Base-by-base conservation (phyloP, 768 basidiomycete species). In the Russula virescens region DNA sequence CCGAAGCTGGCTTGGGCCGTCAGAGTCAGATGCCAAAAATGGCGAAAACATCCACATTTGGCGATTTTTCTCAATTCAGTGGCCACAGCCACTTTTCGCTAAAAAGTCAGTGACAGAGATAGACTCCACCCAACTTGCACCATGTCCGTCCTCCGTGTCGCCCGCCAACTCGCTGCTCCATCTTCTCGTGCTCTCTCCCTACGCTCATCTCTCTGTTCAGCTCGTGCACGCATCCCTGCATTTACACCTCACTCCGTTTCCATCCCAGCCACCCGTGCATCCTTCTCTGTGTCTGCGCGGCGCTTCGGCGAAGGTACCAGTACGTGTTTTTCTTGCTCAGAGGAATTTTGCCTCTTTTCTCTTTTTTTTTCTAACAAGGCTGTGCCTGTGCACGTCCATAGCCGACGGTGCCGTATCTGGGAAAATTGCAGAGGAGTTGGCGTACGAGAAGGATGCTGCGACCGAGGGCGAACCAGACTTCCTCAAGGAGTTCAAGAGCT, bases 341-440 rank as follows among this genome's bases (percentile, higher is more conserved):
- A 9, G 9, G 21, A 3, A 5, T 16, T 0, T 19, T 25, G 2
- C 35, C n/a, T 1, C 47, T 10, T 35, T 48, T 58, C 35, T 8
- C 38, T 11, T 11, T 38, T 19, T 19, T 19, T 8, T 52, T 23
- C 26, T 46, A 5, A 51, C 38, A 45, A 21, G 34, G 13, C 26
- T 31, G 14, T 66, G n/a, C 11, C 1, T 35, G 51, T 40, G 46
- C 18, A 14, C 23, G 19, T 16, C 28, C 6, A 48, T 68, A 91
- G 91, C 86, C 62, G 91, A 95, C 72, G 77, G 89, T 35, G 73
- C 83, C 23, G 83, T 98, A 47, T 78, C 85, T 11, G 81, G 87
- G 71, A 91, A 89, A 69, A 78, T 96, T 53, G 73, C 80, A 54
- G 85, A 89, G 72, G 96, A 98, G 77, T 80, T 97, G 69, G 79